These are phyloP conservation scores for Plasmodium gallinaceum DNA, from an alignment of 169 alveolate genomes.

Conservation along the genomic window DNA sequence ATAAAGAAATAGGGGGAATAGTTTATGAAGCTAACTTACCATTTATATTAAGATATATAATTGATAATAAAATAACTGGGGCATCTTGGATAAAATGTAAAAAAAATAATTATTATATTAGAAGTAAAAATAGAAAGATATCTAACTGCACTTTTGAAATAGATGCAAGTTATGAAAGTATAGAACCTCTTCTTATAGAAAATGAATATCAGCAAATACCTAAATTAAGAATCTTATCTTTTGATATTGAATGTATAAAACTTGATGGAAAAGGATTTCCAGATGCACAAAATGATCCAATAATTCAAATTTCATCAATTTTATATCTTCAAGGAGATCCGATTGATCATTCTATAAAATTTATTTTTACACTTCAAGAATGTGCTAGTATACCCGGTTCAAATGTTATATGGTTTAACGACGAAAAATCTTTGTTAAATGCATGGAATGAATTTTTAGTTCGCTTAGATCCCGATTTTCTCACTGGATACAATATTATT, in stretches of 20 bases:
- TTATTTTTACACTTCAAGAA: slow-evolving; percentile 87
- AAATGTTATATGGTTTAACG: slow-evolving; percentile 86
- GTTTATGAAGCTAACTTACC: slow-evolving; percentile 97
- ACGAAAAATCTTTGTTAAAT: slow-evolving; percentile 86
- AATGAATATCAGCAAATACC: slow-evolving; percentile 57
- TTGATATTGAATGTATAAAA: slow-evolving; percentile 92
- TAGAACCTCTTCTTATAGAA: slow-evolving; percentile 83
- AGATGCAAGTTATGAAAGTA: slow-evolving; percentile 81
- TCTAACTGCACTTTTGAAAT: slow-evolving; percentile 82
- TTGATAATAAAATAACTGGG: slow-evolving; percentile 96
- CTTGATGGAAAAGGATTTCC: slow-evolving; percentile 96
- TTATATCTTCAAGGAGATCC: slow-evolving; percentile 85
- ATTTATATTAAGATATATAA: slow-evolving; percentile 96
- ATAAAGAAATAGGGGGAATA: slow-evolving; percentile 76
- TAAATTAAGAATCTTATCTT: slow-evolving; percentile 28
- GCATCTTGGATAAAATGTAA: slow-evolving; percentile 95
- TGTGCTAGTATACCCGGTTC: slow-evolving; percentile 92
- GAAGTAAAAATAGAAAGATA: slow-evolving; percentile 40
- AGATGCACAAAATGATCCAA: slow-evolving; percentile 95
- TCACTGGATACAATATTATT: slow-evolving; percentile 98
- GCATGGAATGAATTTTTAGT: slow-evolving; percentile 92
- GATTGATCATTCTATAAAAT: slow-evolving; percentile 76
- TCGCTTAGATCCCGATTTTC: slow-evolving; percentile 95
- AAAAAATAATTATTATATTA: slow-evolving; percentile 70
- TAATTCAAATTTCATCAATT: slow-evolving; percentile 96